Base-by-base conservation (phyloP, 371 early-diverging fungal genomes). In the Syncephalastrum monosporum region DNA sequence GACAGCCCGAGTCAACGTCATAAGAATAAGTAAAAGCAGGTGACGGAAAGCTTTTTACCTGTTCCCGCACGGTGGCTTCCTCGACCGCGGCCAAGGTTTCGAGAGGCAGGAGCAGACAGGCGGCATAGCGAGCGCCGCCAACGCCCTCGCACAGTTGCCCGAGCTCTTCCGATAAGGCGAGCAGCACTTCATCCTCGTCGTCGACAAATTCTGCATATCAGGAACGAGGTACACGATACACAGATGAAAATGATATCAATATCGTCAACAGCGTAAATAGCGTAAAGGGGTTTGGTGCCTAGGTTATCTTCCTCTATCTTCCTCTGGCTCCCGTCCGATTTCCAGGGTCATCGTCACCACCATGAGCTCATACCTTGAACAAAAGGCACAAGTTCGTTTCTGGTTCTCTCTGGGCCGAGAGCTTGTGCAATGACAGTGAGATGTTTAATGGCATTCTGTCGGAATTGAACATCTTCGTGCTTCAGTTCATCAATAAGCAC, bases 161-260 rank as follows among this genome's bases (percentile, higher is more conserved):
- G 17, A 98, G 84, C 57, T 95, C 92, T 63, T 94, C 95, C 17
- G 98, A 96, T 23, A 98, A 79, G 27, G 94, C 90, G 33, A 93
- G 69, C 55, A 98, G 69, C n/a, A 98, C 88, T 69, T 98, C 98
- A 76, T 98, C 98, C 67, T 98, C 98, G 68, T 98, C 98, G 72
- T 97, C 98, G 64, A 95, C 90, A 19, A 94, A 93, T 74, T 98
- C 98, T 94, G 68, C 17, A 33, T 33, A 10, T 43, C 13, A 55
- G 27, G 50, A 47, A 7, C 15, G 17, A 24, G 25, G 15, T 3
- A 49, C n/a, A 24, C 19, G 24, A 49, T 25, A 52, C 38, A 21
- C 21, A 21, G 21, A 21, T 21, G 21, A 21, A 21, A 21, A 21
- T 21, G 2, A 21, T 2, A 2, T 21, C 21, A 21, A 2, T 21